Evolutionary conservation across 495 filamentous ascomycete species (phyloP).

Genomic region (Neurospora hispaniola): DNA sequence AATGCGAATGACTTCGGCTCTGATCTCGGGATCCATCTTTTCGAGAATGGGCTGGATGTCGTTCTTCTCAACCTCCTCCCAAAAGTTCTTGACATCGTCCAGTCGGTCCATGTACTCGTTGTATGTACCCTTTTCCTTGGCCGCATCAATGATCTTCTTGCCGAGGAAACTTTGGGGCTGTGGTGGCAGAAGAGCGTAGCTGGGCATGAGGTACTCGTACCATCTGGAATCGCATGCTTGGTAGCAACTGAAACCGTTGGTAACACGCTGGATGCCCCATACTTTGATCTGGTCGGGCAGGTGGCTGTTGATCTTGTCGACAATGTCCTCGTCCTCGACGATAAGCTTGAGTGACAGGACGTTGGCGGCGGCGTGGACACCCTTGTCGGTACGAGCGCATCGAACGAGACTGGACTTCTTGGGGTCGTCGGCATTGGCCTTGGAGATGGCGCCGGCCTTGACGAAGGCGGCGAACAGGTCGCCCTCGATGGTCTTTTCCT

Average conservation of each 20-base stretch:
- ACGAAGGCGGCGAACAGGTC: conserved; percentile 90
- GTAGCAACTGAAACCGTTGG: conserved; percentile 81
- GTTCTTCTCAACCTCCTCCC: conserved; percentile 67
- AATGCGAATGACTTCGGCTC: conserved; percentile 30
- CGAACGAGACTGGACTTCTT: conserved; percentile 92
- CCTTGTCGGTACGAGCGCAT: conserved; percentile 94
- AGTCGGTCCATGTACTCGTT: conserved; percentile 58
- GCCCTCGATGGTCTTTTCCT: conserved; percentile 92
- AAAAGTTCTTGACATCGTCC: conserved; percentile 67
- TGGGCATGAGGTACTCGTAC: conserved; percentile 94
- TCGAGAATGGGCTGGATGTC: conserved; percentile 64
- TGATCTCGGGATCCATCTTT: conserved; percentile 30
- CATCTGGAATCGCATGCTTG: conserved; percentile 84
- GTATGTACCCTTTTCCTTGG: conserved; percentile 58
- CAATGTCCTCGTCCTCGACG: conserved; percentile 76
- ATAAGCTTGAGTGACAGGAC: conserved; percentile 93
- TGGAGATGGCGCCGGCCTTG: conserved; percentile 82
- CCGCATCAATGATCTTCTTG: conserved; percentile 60
- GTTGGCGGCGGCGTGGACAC: conserved; percentile 94
- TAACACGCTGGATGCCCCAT: conserved; percentile 82
- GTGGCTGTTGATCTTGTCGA: conserved; percentile 79
- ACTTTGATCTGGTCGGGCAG: conserved; percentile 82
- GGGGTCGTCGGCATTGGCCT: conserved; percentile 90
- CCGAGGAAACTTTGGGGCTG: conserved; percentile 79
- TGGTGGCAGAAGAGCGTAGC: conserved; percentile 80